Conservation (phyloP, 176 grass and related monocot species). For the Triticum aestivum region IWGSC_CS_RefSeq_v2.1 NC_057814.1:7118721-7119220, state of each 20-base stretch:
- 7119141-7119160: not conserved
- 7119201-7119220: no score
- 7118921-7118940: slow-evolving; percentile 93
- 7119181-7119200: no score
- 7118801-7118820: not conserved
- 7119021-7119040: slow-evolving; percentile 30
- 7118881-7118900: slow-evolving; percentile 90
- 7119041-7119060: not conserved
- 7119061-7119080: no score
- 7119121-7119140: not conserved
- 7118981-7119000: slow-evolving; percentile 61
- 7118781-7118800: not conserved
- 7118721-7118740: not conserved
- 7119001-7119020: not conserved
- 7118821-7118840: not conserved
- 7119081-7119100: not conserved
- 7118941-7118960: slow-evolving; percentile 94
- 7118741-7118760: not conserved
- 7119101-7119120: not conserved
- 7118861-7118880: slow-evolving; percentile 94
- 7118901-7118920: slow-evolving; percentile 87
- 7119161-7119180: no score
- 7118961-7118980: slow-evolving; percentile 96
- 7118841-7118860: slow-evolving; percentile 38
- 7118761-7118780: not conserved